Conservation (phyloP, 164 flowering plant species). For the Chimonanthus salicifolius region DNA sequence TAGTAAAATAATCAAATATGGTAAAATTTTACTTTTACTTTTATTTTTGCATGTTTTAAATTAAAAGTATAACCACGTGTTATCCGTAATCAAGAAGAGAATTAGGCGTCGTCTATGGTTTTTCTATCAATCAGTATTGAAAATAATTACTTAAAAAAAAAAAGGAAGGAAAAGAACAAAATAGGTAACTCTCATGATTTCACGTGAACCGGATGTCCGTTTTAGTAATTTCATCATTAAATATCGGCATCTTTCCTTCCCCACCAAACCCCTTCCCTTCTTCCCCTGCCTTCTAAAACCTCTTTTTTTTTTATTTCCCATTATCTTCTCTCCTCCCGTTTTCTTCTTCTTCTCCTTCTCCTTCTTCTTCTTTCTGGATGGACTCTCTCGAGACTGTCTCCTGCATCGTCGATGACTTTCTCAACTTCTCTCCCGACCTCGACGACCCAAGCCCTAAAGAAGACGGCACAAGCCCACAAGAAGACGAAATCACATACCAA, state of each 20-base stretch:
- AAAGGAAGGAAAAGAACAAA: background rate
- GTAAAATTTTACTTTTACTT: background rate
- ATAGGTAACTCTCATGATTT: background rate
- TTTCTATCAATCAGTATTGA: no score
- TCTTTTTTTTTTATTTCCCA: no score
- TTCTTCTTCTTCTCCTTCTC: background rate
- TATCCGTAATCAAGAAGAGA: no score
- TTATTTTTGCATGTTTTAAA: no score
- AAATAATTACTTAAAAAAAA: no score
- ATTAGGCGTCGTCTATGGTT: no score
- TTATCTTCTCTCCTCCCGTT: slow-evolving; percentile 9
- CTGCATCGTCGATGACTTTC: slow-evolving; percentile 29
- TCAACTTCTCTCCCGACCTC: slow-evolving; percentile 41
- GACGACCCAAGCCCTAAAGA: slow-evolving; percentile 16
- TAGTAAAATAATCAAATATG: no score
- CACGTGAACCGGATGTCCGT: background rate
- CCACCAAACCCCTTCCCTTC: slow-evolving; percentile 11
- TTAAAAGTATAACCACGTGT: background rate
- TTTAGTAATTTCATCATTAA: slow-evolving; percentile 7
- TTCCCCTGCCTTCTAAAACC: background rate
- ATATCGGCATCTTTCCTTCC: slow-evolving; percentile 4
- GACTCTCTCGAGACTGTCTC: slow-evolving; percentile 28
- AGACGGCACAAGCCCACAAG: slow-evolving; percentile 9
- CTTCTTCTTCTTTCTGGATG: slow-evolving; percentile 15
- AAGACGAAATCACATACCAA: slow-evolving; percentile 12